These are phyloP conservation scores for Cucurbitaria berberidis DNA, from an alignment of 2,329 filamentous ascomycete genomes.

Conservation along the genomic window DNA sequence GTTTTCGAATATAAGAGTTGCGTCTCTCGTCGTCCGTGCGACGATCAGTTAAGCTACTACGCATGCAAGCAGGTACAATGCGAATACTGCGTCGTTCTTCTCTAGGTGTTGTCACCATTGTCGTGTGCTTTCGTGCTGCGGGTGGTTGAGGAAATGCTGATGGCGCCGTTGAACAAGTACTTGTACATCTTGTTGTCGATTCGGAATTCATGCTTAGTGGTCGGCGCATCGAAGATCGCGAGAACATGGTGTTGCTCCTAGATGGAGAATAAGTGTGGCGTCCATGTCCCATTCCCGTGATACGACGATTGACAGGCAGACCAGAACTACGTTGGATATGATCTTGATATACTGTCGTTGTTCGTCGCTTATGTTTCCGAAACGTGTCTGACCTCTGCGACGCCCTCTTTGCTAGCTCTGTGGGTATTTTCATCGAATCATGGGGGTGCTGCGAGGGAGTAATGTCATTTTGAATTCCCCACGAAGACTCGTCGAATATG, in stretches of 20 bases:
- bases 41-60: slow-evolving; percentile 46
- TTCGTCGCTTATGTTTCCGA: slow-evolving; percentile 36
- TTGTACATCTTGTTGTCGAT: slow-evolving; percentile 47
- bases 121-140: slow-evolving; percentile 27
- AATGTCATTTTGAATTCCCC: slow-evolving; percentile 41
- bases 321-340: slow-evolving; percentile 32
- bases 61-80: slow-evolving; percentile 40
- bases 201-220: slow-evolving; percentile 46
- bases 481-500: slow-evolving; percentile 49
- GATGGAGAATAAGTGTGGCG: slow-evolving; percentile 38
- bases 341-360: slow-evolving; percentile 34
- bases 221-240: slow-evolving; percentile 25
- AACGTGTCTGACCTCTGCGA: slow-evolving; percentile 41
- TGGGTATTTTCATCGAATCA: slow-evolving; percentile 53
- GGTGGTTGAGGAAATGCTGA: slow-evolving; percentile 48
- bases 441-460: slow-evolving; percentile 48
- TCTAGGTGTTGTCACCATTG: slow-evolving; percentile 34
- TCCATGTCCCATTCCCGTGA: slow-evolving; percentile 40
- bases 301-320: slow-evolving; percentile 40
- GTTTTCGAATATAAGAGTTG: slow-evolving; percentile 51
- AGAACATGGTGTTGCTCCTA: slow-evolving; percentile 34
- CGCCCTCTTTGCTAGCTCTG: slow-evolving; percentile 46
- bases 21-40: slow-evolving; percentile 50
- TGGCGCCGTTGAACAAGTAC: slow-evolving; percentile 48
- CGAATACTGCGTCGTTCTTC: slow-evolving; percentile 51